These are phyloP conservation scores for Fraxinus platypoda DNA, from an alignment of 305 asterid species.

Conservation along the genomic window DNA sequence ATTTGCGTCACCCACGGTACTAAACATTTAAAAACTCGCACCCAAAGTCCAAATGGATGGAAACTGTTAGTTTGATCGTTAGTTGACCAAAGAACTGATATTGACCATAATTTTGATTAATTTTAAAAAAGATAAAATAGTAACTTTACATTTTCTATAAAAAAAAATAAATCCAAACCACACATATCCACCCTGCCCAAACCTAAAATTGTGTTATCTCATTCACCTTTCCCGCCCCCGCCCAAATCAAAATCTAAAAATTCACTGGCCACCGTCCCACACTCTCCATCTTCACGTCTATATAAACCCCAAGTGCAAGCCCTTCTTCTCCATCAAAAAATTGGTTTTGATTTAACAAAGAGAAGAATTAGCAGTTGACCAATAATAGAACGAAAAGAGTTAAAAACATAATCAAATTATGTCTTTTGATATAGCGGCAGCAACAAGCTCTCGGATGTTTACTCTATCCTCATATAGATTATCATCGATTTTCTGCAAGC, in stretches of 20 bases:
- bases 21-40: neutral
- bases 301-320: neutral
- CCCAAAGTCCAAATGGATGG: neutral
- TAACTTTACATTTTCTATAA: neutral
- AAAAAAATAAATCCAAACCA: too few relatives aligned
- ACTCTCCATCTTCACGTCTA: neutral
- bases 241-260: neutral
- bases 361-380: neutral
- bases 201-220: neutral
- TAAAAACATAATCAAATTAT: slow-evolving; percentile 14
- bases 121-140: neutral
- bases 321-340: neutral
- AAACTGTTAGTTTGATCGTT: neutral
- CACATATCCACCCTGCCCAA: too few relatives aligned
- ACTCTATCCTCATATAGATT: slow-evolving; percentile 46
- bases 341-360: neutral
- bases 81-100: neutral
- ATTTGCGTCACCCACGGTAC: neutral
- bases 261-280: neutral
- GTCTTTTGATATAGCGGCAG: slow-evolving; percentile 44
- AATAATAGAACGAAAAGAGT: slow-evolving; percentile 20
- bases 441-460: slow-evolving; percentile 65
- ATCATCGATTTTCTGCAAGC: slow-evolving; percentile 42
- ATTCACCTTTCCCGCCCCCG: too few relatives aligned
- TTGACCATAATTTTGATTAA: too few relatives aligned